A percentile compares a stretch with the other conserved stretches of the same genome.
phyloP scores from a whole-genome alignment of 1,284 basidiomycete species.

The Fomes fomentarius region DNA sequence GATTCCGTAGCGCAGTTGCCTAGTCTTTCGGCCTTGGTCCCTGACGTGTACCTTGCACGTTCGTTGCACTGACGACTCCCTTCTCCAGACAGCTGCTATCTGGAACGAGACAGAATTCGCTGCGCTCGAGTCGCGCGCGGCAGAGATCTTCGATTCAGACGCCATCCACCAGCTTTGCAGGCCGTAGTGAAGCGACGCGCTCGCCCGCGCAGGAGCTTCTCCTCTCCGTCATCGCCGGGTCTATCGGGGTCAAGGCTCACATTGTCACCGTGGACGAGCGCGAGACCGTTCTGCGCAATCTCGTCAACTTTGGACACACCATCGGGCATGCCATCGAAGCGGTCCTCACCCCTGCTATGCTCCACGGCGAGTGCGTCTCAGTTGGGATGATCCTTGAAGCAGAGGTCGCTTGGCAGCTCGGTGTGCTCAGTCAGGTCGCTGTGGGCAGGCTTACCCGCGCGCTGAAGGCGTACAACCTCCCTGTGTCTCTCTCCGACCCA shows the following conservation, averaged over 20 bases:
- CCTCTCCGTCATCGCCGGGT: conserved; percentile 84
- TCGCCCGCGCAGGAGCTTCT: conserved; percentile 75
- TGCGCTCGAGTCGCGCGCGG: conserved; percentile 81
- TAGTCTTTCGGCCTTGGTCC: too few species aligned
- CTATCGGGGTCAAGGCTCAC: conserved; percentile 90
- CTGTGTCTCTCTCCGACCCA: too few species aligned
- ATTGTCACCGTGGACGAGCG: conserved; percentile 96
- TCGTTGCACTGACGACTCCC: too few species aligned
- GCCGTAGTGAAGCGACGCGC: conserved; percentile 69
- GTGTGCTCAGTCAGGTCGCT: conserved; percentile 85
- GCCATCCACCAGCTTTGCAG: conserved; percentile 62
- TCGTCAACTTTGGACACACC: conserved; percentile 97
- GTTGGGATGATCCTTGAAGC: conserved; percentile 95
- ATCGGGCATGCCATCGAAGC: conserved; percentile 98
- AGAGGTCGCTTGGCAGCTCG: conserved; percentile 87
- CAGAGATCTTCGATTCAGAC: conserved; percentile 85
- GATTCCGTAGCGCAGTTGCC: too few species aligned
- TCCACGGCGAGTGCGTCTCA: conserved; percentile 93
- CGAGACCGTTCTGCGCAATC: conserved; percentile 93
- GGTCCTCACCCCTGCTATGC: conserved; percentile 85
- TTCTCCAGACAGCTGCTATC: conserved; percentile 97
- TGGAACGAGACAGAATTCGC: conserved; percentile 91
- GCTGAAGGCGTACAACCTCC: conserved; percentile 87
- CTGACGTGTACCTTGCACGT: too few species aligned
- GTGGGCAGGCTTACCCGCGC: conserved; percentile 86